Evolutionary conservation across 2,329 filamentous ascomycete species (phyloP).

Genomic region (Chaetomium sp.): DNA sequence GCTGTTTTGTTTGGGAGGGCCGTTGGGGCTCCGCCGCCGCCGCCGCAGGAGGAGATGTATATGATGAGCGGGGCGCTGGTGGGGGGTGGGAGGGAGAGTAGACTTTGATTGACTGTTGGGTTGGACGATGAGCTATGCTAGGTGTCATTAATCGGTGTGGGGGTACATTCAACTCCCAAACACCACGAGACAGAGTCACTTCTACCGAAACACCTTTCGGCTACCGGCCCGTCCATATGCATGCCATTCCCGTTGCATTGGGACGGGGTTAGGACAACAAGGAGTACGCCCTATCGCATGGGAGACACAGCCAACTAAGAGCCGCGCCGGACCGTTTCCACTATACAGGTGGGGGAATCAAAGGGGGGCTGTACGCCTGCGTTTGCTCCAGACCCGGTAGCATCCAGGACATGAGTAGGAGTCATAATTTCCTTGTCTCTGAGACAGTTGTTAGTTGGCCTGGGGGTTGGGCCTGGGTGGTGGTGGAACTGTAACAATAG

Average conservation of each 20-base stretch:
- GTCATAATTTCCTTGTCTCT: neutral
- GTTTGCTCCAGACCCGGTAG: neutral
- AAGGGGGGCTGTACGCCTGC: neutral
- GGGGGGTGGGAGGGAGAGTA: constrained; percentile 22
- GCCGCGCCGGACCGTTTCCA: neutral
- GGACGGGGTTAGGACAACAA: neutral
- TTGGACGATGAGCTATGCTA: neutral
- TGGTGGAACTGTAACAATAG: neutral
- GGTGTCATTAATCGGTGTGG: neutral
- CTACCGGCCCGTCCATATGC: neutral
- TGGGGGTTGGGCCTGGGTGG: too few relatives aligned
- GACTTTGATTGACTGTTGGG: constrained; percentile 22
- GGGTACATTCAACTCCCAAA: neutral
- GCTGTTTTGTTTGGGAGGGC: constrained; percentile 46
- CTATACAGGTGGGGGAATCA: neutral
- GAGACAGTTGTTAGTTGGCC: neutral
- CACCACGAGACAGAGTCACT: too few relatives aligned
- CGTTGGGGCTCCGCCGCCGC: neutral
- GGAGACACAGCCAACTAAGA: neutral
- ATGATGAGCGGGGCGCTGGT: constrained; percentile 58
- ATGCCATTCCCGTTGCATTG: neutral
- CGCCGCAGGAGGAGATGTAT: constrained; percentile 30
- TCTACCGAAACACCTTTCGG: neutral
- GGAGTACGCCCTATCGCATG: neutral
- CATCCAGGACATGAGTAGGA: neutral